Conservation (phyloP, 2,329 filamentous ascomycete species). For the Teratosphaeriaceae sp. region DNA sequence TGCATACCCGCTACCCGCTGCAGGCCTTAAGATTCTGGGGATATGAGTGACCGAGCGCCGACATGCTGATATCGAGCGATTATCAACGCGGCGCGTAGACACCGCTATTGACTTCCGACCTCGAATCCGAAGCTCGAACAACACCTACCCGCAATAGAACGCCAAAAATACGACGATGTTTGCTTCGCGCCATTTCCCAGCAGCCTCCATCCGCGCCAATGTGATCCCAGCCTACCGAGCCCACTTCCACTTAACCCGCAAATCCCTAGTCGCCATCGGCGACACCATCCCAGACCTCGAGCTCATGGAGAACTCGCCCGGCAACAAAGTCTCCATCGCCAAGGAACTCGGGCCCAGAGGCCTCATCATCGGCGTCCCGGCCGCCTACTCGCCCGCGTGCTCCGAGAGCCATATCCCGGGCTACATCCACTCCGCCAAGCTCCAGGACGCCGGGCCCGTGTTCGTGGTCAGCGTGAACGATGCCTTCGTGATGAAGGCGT, state of each 20-base stretch:
- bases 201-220: too few relatives aligned
- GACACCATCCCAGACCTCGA: conserved; percentile 72
- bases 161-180: too few relatives aligned
- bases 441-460: conserved; percentile 74
- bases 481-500: conserved; percentile 94
- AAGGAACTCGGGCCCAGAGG: conserved; percentile 71
- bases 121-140: too few relatives aligned
- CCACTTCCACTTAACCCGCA: conserved; percentile 61
- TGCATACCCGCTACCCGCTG: too few relatives aligned
- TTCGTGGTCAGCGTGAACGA: conserved; percentile 94
- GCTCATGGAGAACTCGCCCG: conserved; percentile 77
- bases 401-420: conserved; percentile 69
- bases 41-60: too few relatives aligned
- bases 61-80: too few relatives aligned
- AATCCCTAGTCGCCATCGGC: conserved; percentile 64
- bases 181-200: too few relatives aligned
- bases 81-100: too few relatives aligned
- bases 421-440: conserved; percentile 72
- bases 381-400: conserved; percentile 31
- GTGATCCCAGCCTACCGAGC: too few relatives aligned
- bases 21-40: too few relatives aligned
- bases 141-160: too few relatives aligned
- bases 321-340: conserved; percentile 83
- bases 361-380: conserved; percentile 75
- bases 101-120: too few relatives aligned